Base-by-base conservation (phyloP, 176 grass and related monocot genomes). In the Oryza rufipogon region DNA sequence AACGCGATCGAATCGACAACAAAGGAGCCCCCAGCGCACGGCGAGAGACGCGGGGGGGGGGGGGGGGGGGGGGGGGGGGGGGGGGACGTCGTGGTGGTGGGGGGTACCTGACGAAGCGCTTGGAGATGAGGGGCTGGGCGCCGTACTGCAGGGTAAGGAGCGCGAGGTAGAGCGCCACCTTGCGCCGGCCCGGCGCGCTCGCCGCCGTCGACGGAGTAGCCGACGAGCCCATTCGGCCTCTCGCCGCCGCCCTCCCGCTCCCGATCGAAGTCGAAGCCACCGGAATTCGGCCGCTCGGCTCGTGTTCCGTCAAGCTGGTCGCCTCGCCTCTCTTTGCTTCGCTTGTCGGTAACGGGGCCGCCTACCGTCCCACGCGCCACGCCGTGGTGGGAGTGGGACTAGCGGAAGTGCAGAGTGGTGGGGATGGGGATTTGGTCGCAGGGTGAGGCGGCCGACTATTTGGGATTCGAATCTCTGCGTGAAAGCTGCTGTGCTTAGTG, bases 91-190 rank as follows among this genome's bases (percentile, higher is more conserved):
- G 26, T 26, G 26, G 26, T 26, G 33, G 33, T 2, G 33, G 30
- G 0, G 30, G 2, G 58, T 90, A 95, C 96, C 96, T 77, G 89
- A 94, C 88, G 68, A 83, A 96, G 81, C 93, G 93, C 77, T 99
- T 99, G 88, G 93, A 96, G 84, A 99, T 79, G n/a, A 99, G 93
- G 46, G 96, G 93, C 91, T 99, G 96, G 25, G 93, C 81, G 78
- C 96, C 91, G 89, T 98, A 92, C 91, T 98, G 96, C 58, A 98
- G 88, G 52, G 96, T 94, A 67, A 98, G 93, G 34, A 94, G 93
- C 30, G 77, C 45, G 12, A 96, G 91, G 80, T 87, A 96, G 51
- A 95, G 89, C 91, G 86, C 92, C 25, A 98, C 93, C 87, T 81
- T 94, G 47, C 69, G 87, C 77, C 70, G 80, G 75, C 79, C 88